Base-by-base conservation (phyloP, 371 early-diverging fungal genomes). In the Rhizopus sp. region DNA sequence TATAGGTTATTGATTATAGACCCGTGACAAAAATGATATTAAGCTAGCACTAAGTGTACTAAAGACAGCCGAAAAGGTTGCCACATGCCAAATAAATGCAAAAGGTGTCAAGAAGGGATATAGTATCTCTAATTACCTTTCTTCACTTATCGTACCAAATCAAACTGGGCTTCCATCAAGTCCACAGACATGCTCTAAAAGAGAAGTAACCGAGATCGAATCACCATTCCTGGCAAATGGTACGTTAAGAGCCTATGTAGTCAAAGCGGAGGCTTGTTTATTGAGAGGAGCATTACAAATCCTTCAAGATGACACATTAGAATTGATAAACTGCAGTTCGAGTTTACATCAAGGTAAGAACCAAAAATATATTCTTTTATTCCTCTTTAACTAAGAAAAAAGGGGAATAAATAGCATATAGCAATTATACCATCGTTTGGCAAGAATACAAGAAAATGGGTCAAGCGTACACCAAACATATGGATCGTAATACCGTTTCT, bases 261-360 rank as follows among this genome's bases (percentile, higher is more conserved):
- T 81, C n/a, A 65, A 73, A 37, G 82, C 85, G 7, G 85, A 85
- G 57, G 56, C 77, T 15, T 68, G 77, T 47, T 49, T 85, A 9
- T 29, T 83, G 50, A 79, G 73, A 12, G 75, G 77, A 0, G 53
- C 80, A 42, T 68, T 81, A 51, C 70, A 82, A 32, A 60, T 83
- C 53, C 54, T 73, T n/a, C 79, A 77, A 52, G 83, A 83, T 40
- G 75, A 63, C 37, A 57, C 72, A 3, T 57, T 75, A 38, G 74
- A 77, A 4, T 80, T 77, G 53, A 61, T 79, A 1, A 82, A 80
- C 53, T 79, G 78, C 32, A 78, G 79, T 7, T 50, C 80, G 16
- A 81, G 81, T 60, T 47, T 84, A 37, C 69, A 77, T 51, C 67
- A 69, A 73, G 85, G 84, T 84, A 70, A 29, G 15, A 41, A 34